phyloP scores from a whole-genome alignment of 495 filamentous ascomycete species.

The Jackrogersella multiformis region DNA sequence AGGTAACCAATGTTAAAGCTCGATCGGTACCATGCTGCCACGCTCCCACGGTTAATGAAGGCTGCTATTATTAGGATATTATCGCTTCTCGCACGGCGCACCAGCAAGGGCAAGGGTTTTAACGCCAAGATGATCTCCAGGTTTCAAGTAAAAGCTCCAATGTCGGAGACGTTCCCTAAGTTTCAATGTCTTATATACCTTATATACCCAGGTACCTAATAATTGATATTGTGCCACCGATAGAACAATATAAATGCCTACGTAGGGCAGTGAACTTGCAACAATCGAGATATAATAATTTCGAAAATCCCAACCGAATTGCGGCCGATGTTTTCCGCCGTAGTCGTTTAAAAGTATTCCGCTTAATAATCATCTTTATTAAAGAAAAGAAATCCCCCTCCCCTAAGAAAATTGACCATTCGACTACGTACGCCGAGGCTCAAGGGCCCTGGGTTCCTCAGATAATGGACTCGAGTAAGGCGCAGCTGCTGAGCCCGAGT shows the following conservation, averaged over 20 bases:
- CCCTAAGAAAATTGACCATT: too few species aligned
- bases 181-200: constrained; percentile 6
- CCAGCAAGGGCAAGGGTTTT: background rate
- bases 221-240: too few species aligned
- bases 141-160: constrained; percentile 26
- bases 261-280: too few species aligned
- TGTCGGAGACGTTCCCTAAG: constrained; percentile 12
- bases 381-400: too few species aligned
- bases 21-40: background rate
- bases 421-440: too few species aligned
- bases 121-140: constrained; percentile 26
- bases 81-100: background rate
- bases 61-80: background rate
- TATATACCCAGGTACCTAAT: too few species aligned
- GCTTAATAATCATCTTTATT: background rate
- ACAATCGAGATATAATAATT: background rate
- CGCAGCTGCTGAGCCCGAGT: constrained; percentile 38
- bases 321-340: too few species aligned
- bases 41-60: background rate
- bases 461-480: constrained; percentile 33
- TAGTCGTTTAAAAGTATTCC: background rate
- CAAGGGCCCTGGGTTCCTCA: too few species aligned
- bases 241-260: too few species aligned
- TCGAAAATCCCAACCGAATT: too few species aligned
- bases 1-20: background rate